phyloP scores from a whole-genome alignment of 1,284 basidiomycete species.

The Lentinula novae-zelandiae region DNA sequence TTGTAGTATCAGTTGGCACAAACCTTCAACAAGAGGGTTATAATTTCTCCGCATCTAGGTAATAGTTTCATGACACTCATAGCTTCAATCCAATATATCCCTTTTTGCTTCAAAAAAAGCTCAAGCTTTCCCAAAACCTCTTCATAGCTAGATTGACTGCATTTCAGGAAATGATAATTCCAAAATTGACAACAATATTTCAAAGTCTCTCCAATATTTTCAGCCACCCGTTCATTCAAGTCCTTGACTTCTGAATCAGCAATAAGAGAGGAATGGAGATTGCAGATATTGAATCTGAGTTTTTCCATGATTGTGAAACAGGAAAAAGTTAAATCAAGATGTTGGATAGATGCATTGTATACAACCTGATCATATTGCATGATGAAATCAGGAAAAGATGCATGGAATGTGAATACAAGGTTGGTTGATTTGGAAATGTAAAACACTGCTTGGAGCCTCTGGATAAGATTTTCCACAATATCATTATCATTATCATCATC shows the following conservation, averaged over 20 bases:
- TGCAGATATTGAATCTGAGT: constrained; percentile 7
- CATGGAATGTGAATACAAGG: constrained; percentile 2
- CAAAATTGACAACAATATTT: constrained; percentile 4
- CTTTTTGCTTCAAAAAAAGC: neutral
- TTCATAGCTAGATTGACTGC: neutral
- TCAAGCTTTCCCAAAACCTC: neutral
- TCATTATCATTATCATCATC: too few relatives aligned
- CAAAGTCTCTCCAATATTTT: neutral
- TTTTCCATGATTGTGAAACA: constrained; percentile 2
- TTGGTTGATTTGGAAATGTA: neutral
- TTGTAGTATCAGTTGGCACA: neutral
- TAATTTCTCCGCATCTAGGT: neutral
- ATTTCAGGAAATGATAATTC: neutral
- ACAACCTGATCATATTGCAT: neutral
- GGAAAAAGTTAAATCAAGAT: neutral
- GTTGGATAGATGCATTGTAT: neutral
- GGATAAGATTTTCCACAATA: neutral
- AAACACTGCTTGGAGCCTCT: constrained; percentile 1
- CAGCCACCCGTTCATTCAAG: neutral
- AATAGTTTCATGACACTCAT: neutral
- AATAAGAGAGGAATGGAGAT: constrained; percentile 1
- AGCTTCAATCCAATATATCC: constrained; percentile 10
- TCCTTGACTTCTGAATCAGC: neutral
- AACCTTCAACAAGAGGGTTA: neutral
- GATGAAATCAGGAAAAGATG: constrained; percentile 9